These are phyloP conservation scores for Chaetoceros tenuissimus DNA, from an alignment of 108 stramenopile genomes.

Conservation along the genomic window DNA sequence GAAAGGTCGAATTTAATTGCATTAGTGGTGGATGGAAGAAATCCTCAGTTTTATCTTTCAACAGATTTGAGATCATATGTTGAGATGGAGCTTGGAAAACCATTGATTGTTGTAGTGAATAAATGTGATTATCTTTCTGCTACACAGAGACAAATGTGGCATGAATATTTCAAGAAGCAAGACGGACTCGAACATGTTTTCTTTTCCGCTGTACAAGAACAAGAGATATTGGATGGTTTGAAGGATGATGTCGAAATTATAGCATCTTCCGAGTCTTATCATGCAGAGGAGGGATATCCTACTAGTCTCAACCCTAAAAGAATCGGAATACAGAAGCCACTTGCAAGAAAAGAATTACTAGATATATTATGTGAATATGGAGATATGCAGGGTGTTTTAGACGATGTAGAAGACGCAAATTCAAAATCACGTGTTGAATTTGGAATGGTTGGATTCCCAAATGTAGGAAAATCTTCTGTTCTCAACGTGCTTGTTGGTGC, in stretches of 20 bases:
- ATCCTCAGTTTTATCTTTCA: slow-evolving; percentile 93
- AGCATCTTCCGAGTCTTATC: not conserved
- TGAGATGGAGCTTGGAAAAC: slow-evolving; percentile 73
- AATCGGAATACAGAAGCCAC: not conserved
- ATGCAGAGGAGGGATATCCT: not conserved
- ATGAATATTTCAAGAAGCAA: slow-evolving; percentile 61
- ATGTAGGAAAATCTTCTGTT: slow-evolving; percentile 96
- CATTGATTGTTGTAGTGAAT: slow-evolving; percentile 89
- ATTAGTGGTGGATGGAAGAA: slow-evolving; percentile 96
- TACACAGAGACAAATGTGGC: slow-evolving; percentile 81
- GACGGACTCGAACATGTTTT: slow-evolving; percentile 82
- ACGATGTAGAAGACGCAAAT: slow-evolving; percentile 19
- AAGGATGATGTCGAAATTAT: slow-evolving; percentile 42
- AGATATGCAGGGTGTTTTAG: not conserved
- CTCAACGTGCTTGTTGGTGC: slow-evolving; percentile 95
- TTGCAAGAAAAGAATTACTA: not conserved
- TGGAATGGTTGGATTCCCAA: slow-evolving; percentile 97
- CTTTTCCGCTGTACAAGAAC: slow-evolving; percentile 91
- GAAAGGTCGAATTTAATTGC: slow-evolving; percentile 89
- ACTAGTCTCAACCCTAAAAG: not conserved
- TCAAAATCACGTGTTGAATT: slow-evolving; percentile 52
- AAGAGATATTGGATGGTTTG: slow-evolving; percentile 77
- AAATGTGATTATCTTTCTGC: slow-evolving; percentile 94
- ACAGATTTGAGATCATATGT: slow-evolving; percentile 84
- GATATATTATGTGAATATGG: not conserved